Conservation (phyloP, 2,329 filamentous ascomycete species). For the Seiridium cupressi region DNA sequence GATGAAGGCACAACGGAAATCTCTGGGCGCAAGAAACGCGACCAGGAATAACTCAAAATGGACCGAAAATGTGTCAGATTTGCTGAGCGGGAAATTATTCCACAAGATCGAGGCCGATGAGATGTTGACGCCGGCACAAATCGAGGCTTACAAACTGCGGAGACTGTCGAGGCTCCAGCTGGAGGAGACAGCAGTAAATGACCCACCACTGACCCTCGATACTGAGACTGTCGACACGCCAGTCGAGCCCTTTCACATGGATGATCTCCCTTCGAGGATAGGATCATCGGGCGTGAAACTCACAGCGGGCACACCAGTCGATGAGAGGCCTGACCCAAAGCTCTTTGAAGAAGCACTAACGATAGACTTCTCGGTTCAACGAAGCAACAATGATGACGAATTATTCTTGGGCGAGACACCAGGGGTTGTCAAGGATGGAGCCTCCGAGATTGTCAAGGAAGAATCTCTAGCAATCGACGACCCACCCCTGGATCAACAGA, state of each 20-base stretch:
- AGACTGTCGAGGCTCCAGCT: slow-evolving; percentile 29
- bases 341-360: slow-evolving; percentile 19
- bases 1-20: slow-evolving; percentile 23
- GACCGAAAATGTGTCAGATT: slow-evolving; percentile 57
- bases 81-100: slow-evolving; percentile 55
- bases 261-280: slow-evolving; percentile 43
- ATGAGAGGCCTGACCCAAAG: slow-evolving; percentile 23
- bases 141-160: slow-evolving; percentile 44
- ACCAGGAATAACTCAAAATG: slow-evolving; percentile 41
- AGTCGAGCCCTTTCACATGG: slow-evolving; percentile 48
- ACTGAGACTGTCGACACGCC: slow-evolving; percentile 37
- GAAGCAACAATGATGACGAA: slow-evolving; percentile 11
- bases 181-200: slow-evolving; percentile 23
- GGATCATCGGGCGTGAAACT: slow-evolving; percentile 35
- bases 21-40: slow-evolving; percentile 19
- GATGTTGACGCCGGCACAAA: slow-evolving; percentile 52
- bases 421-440: not conserved
- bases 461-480: not conserved
- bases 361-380: slow-evolving; percentile 21
- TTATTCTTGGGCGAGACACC: not conserved
- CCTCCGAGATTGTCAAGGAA: not conserved
- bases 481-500: slow-evolving; percentile 18
- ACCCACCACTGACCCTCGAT: slow-evolving; percentile 22
- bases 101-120: slow-evolving; percentile 56
- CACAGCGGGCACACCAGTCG: slow-evolving; percentile 23